A percentile compares a stretch with the other conserved stretches of the same genome.
phyloP scores from a whole-genome alignment of 352 stramenopile species.

The Phytophthora megakarya region DNA sequence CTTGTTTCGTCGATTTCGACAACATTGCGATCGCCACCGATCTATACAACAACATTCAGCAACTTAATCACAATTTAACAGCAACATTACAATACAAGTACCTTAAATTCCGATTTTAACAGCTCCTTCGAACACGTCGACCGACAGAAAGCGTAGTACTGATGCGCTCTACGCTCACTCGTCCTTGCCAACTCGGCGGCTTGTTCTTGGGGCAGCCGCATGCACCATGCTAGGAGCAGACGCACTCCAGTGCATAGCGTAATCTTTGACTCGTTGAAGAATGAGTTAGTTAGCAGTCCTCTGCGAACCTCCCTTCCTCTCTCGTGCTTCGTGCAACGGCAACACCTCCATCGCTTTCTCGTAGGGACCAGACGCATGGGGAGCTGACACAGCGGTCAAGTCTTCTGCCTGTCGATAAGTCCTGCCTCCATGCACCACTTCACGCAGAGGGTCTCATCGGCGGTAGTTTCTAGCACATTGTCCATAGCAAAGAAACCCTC shows the following conservation, averaged over 20 bases:
- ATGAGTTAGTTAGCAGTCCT: neutral
- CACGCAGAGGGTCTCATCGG: neutral
- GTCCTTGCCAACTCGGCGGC: neutral
- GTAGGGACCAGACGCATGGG: neutral
- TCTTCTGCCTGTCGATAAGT: neutral
- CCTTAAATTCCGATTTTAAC: neutral
- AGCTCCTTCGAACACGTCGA: neutral
- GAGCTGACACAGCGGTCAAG: neutral
- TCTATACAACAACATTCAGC: slow-evolving; percentile 5
- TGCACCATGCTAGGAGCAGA: neutral
- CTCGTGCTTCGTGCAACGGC: neutral
- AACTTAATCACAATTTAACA: neutral
- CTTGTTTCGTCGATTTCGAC: no score
- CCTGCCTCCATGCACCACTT: neutral
- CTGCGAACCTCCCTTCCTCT: neutral
- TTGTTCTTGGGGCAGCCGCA: neutral
- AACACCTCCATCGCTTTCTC: neutral
- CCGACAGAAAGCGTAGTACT: neutral
- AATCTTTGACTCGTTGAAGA: slow-evolving; percentile 4
- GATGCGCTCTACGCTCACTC: neutral
- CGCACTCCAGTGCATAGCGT: neutral
- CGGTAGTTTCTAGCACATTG: neutral
- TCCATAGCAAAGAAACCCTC: neutral
- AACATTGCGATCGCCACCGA: no score
- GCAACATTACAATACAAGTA: neutral